Evolutionary conservation across 345 rosid genomes (phyloP).

Genomic region (Gossypium longicalyx): DNA sequence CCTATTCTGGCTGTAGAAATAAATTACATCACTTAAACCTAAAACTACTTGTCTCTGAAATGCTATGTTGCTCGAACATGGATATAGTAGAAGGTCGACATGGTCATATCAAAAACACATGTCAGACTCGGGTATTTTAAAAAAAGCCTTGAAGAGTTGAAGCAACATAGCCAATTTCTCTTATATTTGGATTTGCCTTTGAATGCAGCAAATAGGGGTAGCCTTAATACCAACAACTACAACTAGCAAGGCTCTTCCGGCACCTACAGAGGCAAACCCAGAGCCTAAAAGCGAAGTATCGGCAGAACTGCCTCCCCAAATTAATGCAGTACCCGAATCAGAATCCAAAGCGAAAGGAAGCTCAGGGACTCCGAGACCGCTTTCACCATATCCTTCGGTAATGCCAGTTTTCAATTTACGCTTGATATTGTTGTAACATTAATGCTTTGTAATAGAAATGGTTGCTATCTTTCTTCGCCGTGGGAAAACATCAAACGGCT

Average conservation of each 20-base stretch:
- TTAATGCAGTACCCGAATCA: constrained; percentile 47
- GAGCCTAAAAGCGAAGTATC: constrained; percentile 36
- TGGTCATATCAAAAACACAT: background rate
- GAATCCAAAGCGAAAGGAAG: constrained; percentile 46
- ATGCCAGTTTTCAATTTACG: constrained; percentile 15
- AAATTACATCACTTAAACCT: background rate
- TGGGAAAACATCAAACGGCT: background rate
- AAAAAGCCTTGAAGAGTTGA: background rate
- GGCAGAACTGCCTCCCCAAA: constrained; percentile 38
- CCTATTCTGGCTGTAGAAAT: background rate
- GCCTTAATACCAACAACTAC: constrained; percentile 61
- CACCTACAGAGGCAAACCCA: constrained; percentile 35
- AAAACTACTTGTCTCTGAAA: background rate
- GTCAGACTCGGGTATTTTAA: background rate
- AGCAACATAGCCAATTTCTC: background rate
- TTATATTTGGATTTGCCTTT: background rate
- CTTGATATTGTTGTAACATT: background rate
- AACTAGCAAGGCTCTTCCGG: constrained; percentile 60
- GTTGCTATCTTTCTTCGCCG: background rate
- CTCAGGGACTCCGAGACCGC: constrained; percentile 51
- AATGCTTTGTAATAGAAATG: background rate
- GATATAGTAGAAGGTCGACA: background rate
- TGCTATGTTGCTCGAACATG: background rate
- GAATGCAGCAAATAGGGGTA: constrained; percentile 66
- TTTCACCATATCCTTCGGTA: constrained; percentile 86